Evolutionary conservation across 768 basidiomycete species (phyloP), one percentile per base, ranked within the genome.

Genomic region (Dioszegia hungarica): DNA sequence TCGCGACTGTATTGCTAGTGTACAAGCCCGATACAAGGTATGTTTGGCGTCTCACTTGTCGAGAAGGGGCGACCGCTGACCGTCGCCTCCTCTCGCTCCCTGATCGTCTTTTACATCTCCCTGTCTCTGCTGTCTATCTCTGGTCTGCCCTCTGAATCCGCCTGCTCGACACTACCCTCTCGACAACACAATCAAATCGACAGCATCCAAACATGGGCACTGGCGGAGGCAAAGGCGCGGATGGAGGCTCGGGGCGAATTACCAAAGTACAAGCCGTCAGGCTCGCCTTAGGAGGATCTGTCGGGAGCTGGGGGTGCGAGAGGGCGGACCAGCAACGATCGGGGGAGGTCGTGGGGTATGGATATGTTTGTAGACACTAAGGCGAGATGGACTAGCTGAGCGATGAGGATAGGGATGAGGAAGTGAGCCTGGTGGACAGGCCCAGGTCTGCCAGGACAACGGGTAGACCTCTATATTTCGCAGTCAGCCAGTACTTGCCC

Each of bases 21-120:
- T 93, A 91, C 80, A 93, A 93, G 78, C 91, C 91, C 2, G 89
- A 94, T 72, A 91, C 89, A 17, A 90, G 87, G 91, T 91, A 63
- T 59, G 87, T 75, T 19, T 38, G 6, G 14, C 29, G 39, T 20
- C 19, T 45, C 8, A 14, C 31, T 15, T 33, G 19, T 12, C 3
- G 2, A 19, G 19, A 14, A 20, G 10, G 15, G 37, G 11, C 3
- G 24, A 55, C 29, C 34, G 34, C 62, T 58, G 22, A 48, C 31
- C 36, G 25, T 31, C n/a, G 45, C 31, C 57, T 33, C 41, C n/a
- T n/a, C n/a, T n/a, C n/a, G n/a, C n/a, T n/a, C n/a, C n/a, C n/a
- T n/a, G n/a, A n/a, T n/a, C n/a, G n/a, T n/a, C n/a, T n/a, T n/a
- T n/a, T n/a, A n/a, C n/a, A n/a, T n/a, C 28, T 25, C 39, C 19